Conservation (phyloP, 306 rosid genomes). For the Vigna trinervia region DNA sequence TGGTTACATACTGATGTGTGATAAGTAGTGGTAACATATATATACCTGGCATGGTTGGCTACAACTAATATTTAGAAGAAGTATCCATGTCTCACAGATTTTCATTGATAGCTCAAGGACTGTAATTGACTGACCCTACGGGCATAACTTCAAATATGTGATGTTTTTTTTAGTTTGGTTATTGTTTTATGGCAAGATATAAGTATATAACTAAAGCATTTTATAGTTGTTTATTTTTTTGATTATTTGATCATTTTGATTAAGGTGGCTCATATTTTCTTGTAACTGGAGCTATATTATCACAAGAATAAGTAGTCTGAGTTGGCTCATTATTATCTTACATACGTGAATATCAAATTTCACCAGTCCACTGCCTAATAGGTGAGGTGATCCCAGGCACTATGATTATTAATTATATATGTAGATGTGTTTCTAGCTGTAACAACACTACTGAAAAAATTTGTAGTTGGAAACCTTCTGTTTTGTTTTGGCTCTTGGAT, state of each 20-base stretch:
- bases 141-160: background rate
- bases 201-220: slow-evolving; percentile 15
- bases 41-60: background rate
- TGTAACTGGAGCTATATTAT: slow-evolving; percentile 14
- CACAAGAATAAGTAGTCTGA: slow-evolving; percentile 10
- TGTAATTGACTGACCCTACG: background rate
- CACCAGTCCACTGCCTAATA: slow-evolving; percentile 10
- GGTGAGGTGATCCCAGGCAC: slow-evolving; percentile 14
- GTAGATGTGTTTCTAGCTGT: background rate
- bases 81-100: background rate
- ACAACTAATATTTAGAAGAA: background rate
- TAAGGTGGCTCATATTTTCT: slow-evolving; percentile 2
- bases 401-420: background rate
- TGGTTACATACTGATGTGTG: background rate
- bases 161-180: background rate
- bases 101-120: background rate
- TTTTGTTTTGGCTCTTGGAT: slow-evolving; percentile 35
- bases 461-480: background rate
- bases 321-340: slow-evolving; percentile 25
- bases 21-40: background rate
- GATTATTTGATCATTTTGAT: background rate
- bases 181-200: slow-evolving; percentile 12
- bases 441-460: background rate
- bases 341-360: slow-evolving; percentile 11
- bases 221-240: slow-evolving; percentile 3